Evolutionary conservation across 2,329 filamentous ascomycete genomes (phyloP).

Genomic region (Pseudohalonectria lignicola): DNA sequence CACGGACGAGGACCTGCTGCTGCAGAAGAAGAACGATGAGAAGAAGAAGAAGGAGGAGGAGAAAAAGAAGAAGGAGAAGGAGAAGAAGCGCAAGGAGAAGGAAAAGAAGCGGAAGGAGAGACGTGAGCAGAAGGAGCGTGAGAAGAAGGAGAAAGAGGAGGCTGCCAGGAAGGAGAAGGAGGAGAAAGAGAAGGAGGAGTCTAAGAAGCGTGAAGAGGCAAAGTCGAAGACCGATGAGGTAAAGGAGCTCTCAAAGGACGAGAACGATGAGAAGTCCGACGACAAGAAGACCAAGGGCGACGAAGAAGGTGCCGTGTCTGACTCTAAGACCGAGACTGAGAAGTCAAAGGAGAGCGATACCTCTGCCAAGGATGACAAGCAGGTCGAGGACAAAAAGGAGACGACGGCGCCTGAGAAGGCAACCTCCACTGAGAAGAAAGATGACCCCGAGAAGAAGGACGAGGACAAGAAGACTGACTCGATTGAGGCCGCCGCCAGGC

Average conservation of each 20-base stretch:
- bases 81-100: conserved; percentile 16
- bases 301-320: no score
- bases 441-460: conserved; percentile 10
- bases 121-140: conserved; percentile 6
- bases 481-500: conserved; percentile 7
- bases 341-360: conserved; percentile 12
- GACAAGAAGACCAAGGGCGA: neutral
- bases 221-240: conserved; percentile 14
- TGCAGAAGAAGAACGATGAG: conserved; percentile 3
- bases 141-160: conserved; percentile 11
- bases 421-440: no score
- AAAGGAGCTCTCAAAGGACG: neutral
- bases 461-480: conserved; percentile 10
- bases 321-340: no score
- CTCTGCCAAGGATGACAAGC: conserved; percentile 11
- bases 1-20: conserved; percentile 7
- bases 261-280: neutral
- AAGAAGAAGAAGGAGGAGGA: conserved; percentile 2
- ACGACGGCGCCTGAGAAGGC: conserved; percentile 2
- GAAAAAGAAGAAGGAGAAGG: conserved; percentile 10
- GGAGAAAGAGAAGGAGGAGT: conserved; percentile 7
- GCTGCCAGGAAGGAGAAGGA: conserved; percentile 15
- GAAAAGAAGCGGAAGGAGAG: conserved; percentile 12
- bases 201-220: conserved; percentile 14
- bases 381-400: conserved; percentile 7